Conservation (phyloP, 1,284 basidiomycete genomes). For the Moniliella sp. region DNA sequence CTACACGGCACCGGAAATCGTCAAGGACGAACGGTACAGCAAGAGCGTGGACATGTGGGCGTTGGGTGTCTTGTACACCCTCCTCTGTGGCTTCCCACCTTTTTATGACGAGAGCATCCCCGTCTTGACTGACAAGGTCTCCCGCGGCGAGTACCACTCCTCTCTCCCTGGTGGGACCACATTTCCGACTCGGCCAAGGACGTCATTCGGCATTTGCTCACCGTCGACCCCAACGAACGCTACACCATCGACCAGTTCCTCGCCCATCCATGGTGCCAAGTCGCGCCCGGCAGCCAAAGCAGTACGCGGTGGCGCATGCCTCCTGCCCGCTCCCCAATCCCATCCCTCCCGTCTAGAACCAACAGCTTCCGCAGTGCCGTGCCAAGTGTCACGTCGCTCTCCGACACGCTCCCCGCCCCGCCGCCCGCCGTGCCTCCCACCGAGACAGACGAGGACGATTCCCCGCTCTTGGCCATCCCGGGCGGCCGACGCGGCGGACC, state of each 20-base stretch:
- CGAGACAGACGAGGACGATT: constrained; percentile 40
- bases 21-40: constrained; percentile 94
- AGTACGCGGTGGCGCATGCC: constrained; percentile 17
- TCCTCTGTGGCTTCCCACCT: constrained; percentile 89
- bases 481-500: constrained; percentile 49
- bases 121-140: constrained; percentile 92
- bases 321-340: constrained; percentile 21
- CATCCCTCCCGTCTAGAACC: too few species aligned
- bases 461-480: constrained; percentile 75
- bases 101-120: constrained; percentile 99
- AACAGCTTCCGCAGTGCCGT: too few species aligned
- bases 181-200: constrained; percentile 79
- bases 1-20: constrained; percentile 96
- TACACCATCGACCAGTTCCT: constrained; percentile 97
- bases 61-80: constrained; percentile 91
- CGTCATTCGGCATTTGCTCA: constrained; percentile 76
- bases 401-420: too few species aligned
- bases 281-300: constrained; percentile 22
- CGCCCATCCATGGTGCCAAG: constrained; percentile 78
- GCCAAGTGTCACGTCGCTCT: too few species aligned
- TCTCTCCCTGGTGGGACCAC: constrained; percentile 96
- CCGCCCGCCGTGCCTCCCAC: too few species aligned
- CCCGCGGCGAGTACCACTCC: constrained; percentile 90
- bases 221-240: constrained; percentile 75
- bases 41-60: constrained; percentile 99